Percentiles rank a stretch among this genome's conserved stretches.
Evolutionary conservation across 345 rosid genomes (phyloP).

Genomic region (Limnanthes douglasii): DNA sequence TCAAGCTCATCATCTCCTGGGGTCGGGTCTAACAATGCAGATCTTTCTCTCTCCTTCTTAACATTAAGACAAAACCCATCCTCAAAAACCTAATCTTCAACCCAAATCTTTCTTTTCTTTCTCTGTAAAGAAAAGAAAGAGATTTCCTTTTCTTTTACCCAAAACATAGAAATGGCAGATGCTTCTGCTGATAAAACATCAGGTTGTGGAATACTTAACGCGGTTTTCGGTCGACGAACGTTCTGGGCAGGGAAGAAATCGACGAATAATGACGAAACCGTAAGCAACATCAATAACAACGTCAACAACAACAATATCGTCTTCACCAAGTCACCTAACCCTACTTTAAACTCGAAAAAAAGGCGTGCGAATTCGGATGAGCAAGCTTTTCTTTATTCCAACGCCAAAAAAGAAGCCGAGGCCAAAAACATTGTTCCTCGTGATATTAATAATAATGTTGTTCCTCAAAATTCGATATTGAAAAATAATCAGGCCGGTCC

Average conservation of each 20-base stretch:
- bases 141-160: not conserved
- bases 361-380: constrained; percentile 41
- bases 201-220: constrained; percentile 56
- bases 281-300: constrained; percentile 12
- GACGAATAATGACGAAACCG: constrained; percentile 19
- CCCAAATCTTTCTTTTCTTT: not conserved
- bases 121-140: too few relatives aligned
- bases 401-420: constrained; percentile 7
- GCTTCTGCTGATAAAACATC: constrained; percentile 28
- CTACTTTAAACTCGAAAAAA: constrained; percentile 15
- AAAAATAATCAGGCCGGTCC: constrained; percentile 12
- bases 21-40: constrained; percentile 4
- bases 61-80: not conserved
- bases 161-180: constrained; percentile 14
- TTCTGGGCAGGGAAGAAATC: constrained; percentile 50
- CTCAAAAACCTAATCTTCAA: not conserved
- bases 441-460: constrained; percentile 12
- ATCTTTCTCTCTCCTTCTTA: not conserved
- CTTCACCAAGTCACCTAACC: constrained; percentile 21
- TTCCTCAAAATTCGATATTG: too few relatives aligned
- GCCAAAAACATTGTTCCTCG: constrained; percentile 9
- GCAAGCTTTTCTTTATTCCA: constrained; percentile 12
- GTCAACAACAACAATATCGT: constrained; percentile 22
- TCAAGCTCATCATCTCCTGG: constrained; percentile 16
- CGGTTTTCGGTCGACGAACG: constrained; percentile 41